Evolutionary conservation across 345 rosid genomes (phyloP), one percentile per base, ranked within the genome.

Genomic region (Aethionema arabicum): DNA sequence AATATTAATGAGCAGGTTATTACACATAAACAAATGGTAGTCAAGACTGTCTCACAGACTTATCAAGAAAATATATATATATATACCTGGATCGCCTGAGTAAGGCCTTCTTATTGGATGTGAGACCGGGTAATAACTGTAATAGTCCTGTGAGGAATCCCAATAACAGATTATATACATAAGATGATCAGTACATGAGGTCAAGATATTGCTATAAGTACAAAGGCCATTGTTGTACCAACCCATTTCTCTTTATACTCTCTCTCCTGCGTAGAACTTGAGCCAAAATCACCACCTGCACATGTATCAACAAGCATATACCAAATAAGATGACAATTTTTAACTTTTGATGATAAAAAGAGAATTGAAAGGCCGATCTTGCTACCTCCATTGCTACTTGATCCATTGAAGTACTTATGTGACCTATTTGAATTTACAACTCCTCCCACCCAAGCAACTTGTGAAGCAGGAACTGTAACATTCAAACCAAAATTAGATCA

Each of bases 221-320:
- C 33, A 4, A 4, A 2, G 16, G 52, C 41, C 66, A 55, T 6
- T 41, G 56, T 43, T 67, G 53, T 38, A 66, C 91, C n/a, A 39
- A 91, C 96, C 98, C 98, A 91, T 65, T 96, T 96, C 70, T 91
- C 98, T 53, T 68, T 47, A 66, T 91, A 88, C 59, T 79, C 85
- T 68, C 76, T 81, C 64, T 77, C 81, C 69, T 40, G 68, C 32
- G 75, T 68, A 6, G 56, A 41, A 31, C 66, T 66, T 30, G 79
- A 67, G 57, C 66, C 51, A 71, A 51, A 35, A 51, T 71, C 80
- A 74, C 67, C 67, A 69, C 69, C 91, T 83, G 77, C 69, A 55
- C 57, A 74, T 67, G 50, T 41, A 43, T 10, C 37, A 58, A 0
- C 32, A 63, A 3, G 11, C 30, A 63, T 56, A 40, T 40, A 40